Conservation (phyloP, 2,329 filamentous ascomycete genomes). For the Fusarium vanettenii region DNA sequence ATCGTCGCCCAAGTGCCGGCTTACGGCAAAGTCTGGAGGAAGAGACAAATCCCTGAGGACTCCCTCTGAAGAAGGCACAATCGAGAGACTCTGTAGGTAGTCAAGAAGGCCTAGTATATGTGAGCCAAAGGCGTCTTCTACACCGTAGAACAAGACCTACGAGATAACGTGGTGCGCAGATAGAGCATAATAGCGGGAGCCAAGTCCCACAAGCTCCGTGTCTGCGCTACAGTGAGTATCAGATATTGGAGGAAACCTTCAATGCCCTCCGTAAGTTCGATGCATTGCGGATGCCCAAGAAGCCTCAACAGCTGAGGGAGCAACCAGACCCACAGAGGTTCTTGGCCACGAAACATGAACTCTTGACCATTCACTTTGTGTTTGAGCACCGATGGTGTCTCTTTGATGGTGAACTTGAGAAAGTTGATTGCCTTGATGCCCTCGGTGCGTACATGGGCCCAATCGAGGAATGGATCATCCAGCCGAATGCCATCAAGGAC, state of each 20-base stretch:
- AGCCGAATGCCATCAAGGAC: conserved; percentile 77
- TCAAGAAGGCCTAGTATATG: conserved; percentile 46
- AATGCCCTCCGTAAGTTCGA: conserved; percentile 62
- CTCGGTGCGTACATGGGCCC: conserved; percentile 66
- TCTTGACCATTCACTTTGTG: conserved; percentile 54
- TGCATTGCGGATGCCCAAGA: conserved; percentile 63
- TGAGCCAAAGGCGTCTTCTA: background rate
- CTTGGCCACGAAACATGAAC: conserved; percentile 65
- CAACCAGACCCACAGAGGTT: conserved; percentile 75
- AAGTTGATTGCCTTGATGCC: conserved; percentile 81
- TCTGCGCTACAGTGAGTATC: conserved; percentile 57
- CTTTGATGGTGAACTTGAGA: conserved; percentile 77
- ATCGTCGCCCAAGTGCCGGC: conserved; percentile 47
- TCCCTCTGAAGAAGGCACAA: conserved; percentile 44
- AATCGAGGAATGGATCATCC: conserved; percentile 75
- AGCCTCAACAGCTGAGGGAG: conserved; percentile 69
- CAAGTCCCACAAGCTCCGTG: conserved; percentile 61
- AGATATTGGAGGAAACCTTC: conserved; percentile 64
- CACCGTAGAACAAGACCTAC: conserved; percentile 49
- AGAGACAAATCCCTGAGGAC: conserved; percentile 46
- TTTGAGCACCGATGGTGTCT: conserved; percentile 77
- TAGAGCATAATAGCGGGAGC: conserved; percentile 59
- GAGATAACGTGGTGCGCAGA: conserved; percentile 59
- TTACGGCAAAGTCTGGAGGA: conserved; percentile 53
- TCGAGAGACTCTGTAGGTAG: conserved; percentile 49